These are phyloP conservation scores for Globisporangium paroecandrum DNA, from an alignment of 352 stramenopile genomes.

Conservation along the genomic window DNA sequence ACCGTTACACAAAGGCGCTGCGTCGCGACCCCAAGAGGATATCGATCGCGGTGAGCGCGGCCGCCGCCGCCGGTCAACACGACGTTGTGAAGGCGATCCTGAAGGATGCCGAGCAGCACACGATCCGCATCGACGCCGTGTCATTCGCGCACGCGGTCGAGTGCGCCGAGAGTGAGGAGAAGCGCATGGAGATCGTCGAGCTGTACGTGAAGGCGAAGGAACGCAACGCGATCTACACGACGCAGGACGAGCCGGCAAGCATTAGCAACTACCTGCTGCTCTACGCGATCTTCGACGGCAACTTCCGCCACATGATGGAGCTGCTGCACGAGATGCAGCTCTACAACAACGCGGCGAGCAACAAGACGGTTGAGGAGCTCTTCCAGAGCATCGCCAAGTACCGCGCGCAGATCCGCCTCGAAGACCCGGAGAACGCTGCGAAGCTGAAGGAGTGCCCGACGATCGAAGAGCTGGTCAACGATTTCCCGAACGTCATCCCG, in stretches of 20 bases:
- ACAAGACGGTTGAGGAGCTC: constrained; percentile 38
- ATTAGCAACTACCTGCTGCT: constrained; percentile 65
- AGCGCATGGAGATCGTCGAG: constrained; percentile 49
- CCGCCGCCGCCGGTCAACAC: constrained; percentile 33
- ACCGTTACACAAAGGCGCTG: constrained; percentile 39
- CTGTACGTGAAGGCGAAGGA: constrained; percentile 59
- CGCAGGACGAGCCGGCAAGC: constrained; percentile 40
- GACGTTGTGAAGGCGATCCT: constrained; percentile 41
- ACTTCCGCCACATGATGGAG: constrained; percentile 75
- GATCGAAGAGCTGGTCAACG: constrained; percentile 48
- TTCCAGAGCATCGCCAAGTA: constrained; percentile 60
- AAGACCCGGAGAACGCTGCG: constrained; percentile 15
- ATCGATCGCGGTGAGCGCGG: constrained; percentile 57
- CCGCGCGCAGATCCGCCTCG: constrained; percentile 24
- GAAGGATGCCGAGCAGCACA: constrained; percentile 32
- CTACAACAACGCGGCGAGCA: constrained; percentile 45
- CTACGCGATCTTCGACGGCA: constrained; percentile 60
- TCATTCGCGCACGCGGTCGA: constrained; percentile 67
- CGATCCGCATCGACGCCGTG: constrained; percentile 46
- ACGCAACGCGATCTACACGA: constrained; percentile 48
- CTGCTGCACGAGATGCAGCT: constrained; percentile 75
- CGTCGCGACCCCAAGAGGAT: constrained; percentile 46
- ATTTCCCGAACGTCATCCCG: constrained; percentile 55
- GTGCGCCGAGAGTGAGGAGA: constrained; percentile 36
- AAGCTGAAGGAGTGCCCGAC: constrained; percentile 45